Percentiles rank a stretch among this genome's conserved stretches.
Evolutionary conservation across 768 basidiomycete genomes (phyloP).

Genomic region (Peribolospora baueri): DNA sequence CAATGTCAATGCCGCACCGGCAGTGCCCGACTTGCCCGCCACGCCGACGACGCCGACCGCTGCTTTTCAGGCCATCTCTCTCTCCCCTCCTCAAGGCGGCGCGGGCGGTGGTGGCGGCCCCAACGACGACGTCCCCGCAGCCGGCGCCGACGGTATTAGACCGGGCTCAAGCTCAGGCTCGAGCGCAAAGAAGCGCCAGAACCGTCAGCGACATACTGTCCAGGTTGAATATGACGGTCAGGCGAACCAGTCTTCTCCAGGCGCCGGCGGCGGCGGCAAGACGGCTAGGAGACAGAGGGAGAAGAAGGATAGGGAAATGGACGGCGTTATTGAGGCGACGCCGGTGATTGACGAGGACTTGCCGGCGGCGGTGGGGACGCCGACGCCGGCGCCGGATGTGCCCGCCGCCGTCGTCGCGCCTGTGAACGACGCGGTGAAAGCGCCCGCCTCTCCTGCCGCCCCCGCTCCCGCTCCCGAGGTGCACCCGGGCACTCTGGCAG

Average conservation of each 20-base stretch:
- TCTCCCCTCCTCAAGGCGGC: background rate
- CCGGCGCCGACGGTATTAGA: background rate
- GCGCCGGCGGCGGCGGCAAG: background rate
- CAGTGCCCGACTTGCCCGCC: background rate
- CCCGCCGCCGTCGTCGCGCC: background rate
- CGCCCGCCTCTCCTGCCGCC: constrained; percentile 3
- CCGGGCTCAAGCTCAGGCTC: background rate
- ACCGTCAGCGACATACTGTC: constrained; percentile 63
- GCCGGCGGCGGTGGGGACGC: background rate
- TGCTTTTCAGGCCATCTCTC: no score
- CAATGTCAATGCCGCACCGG: background rate
- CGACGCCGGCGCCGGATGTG: background rate
- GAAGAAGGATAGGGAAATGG: background rate
- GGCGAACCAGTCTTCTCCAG: constrained; percentile 1
- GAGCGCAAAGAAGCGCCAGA: constrained; percentile 27
- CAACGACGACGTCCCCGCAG: background rate
- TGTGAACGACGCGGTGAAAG: background rate
- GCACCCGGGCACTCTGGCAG: background rate
- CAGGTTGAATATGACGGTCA: constrained; percentile 80
- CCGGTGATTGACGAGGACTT: no score
- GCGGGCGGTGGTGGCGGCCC: background rate
- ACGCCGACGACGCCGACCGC: background rate
- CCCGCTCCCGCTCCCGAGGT: background rate
- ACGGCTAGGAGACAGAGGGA: background rate
- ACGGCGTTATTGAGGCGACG: background rate